Evolutionary conservation across 2,329 filamentous ascomycete genomes (phyloP), one percentile per base, ranked within the genome.

Genomic region (Aspergillus hortae): DNA sequence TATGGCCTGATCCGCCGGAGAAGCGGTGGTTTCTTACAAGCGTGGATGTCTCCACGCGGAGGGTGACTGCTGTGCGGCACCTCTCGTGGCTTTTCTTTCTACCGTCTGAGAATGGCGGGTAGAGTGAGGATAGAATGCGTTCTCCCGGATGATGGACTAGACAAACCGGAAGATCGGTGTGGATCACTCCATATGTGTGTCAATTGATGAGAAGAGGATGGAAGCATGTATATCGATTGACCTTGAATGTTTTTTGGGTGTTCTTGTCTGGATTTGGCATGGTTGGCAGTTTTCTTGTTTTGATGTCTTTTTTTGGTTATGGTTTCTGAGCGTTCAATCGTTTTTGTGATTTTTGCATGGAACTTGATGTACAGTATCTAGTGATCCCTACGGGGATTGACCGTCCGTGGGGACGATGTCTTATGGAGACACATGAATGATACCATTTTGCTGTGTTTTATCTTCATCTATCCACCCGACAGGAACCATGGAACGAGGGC

Each of bases 11-110:
- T 14, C 15, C 25, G n/a, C 17, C 10, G 21, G 43, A 21, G 43
- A 23, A 12, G 17, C n/a, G 17, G 14, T 7, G 27, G 32, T 19
- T 19, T 32, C 6, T 30, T 30, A 9, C 27, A 30, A 9, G 10
- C 27, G 27, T 30, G 27, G 27, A 11, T 30, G 27, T 30, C 7
- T 9, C 27, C 27, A 30, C 17, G 32, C 40, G 21, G 46, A 41
- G 46, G 44, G 49, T 53, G 50, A 45, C 57, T 53, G 53, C 59
- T 56, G 54, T 32, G 49, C 56, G 44, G 53, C 48, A 49, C 52
- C 52, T 50, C 46, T 25, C 3, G 21, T 47, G 44, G 33, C n/a
- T 42, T 45, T 45, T 35, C 19, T 42, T 9, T 46, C 36, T 42
- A 19, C 53, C 48, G 53, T 54, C 52, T 35, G 46, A 46, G 35